Conservation (phyloP, 345 rosid species). For the Orychophragmus violaceus region DNA sequence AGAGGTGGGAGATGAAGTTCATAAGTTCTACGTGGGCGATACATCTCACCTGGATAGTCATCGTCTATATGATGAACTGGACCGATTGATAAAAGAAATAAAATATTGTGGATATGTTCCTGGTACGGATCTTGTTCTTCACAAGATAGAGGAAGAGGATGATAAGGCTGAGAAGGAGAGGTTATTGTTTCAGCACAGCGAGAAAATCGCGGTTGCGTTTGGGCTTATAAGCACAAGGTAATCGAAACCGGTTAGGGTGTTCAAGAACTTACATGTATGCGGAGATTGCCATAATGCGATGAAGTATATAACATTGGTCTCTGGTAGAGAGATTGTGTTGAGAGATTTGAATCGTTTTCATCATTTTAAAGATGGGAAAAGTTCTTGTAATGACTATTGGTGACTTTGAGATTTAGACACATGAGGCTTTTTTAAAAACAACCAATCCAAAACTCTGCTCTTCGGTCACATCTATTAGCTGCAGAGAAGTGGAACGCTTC, state of each 20-base stretch:
- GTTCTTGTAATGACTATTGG: constrained; percentile 83
- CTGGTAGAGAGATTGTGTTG: constrained; percentile 55
- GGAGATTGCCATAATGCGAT: constrained; percentile 70
- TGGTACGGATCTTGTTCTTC: constrained; percentile 58
- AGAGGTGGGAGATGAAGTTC: too few relatives aligned
- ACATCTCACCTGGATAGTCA: constrained; percentile 43
- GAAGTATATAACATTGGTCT: constrained; percentile 47
- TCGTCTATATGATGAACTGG: constrained; percentile 48
- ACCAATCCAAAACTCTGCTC: constrained; percentile 18
- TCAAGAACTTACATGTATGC: constrained; percentile 59
- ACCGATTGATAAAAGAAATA: constrained; percentile 37
- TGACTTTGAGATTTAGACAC: constrained; percentile 12
- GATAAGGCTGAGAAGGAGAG: constrained; percentile 51
- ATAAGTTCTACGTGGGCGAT: too few relatives aligned
- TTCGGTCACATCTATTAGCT: constrained; percentile 53
- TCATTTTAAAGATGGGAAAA: constrained; percentile 57
- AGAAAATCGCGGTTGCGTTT: constrained; percentile 66
- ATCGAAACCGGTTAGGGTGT: constrained; percentile 52
- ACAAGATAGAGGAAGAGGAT: constrained; percentile 49
- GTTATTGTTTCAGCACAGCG: constrained; percentile 61
- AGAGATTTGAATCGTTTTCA: constrained; percentile 74
- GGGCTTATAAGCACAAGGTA: constrained; percentile 51
- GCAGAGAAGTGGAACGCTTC: constrained; percentile 66
- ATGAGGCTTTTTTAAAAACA: background rate
- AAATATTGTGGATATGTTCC: constrained; percentile 60